Percentiles rank a stretch among this genome's conserved stretches.
Conservation (phyloP, 2,329 filamentous ascomycete species). For the Kalaharituber pfeilii region DNA sequence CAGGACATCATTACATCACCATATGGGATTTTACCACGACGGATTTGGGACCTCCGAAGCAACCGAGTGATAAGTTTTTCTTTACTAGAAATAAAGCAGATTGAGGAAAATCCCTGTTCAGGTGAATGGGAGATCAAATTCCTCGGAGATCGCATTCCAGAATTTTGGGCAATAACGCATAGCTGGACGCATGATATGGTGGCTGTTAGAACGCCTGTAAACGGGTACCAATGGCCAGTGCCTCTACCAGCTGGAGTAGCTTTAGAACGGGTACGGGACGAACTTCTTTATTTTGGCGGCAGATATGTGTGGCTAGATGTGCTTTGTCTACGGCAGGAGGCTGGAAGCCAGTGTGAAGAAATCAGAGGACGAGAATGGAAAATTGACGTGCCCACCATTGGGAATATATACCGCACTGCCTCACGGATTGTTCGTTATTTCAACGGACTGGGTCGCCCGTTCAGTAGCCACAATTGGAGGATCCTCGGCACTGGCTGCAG, state of each 20-base stretch:
- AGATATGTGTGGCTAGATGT: slow-evolving; percentile 3
- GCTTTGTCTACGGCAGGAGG: neutral
- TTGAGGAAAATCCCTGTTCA: neutral
- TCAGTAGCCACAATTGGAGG: neutral
- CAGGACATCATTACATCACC: neutral
- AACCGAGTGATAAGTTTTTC: neutral
- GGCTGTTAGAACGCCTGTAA: neutral
- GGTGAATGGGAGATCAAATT: neutral
- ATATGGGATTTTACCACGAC: neutral
- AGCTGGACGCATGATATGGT: neutral
- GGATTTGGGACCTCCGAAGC: neutral
- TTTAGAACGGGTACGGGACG: neutral
- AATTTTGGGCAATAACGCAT: slow-evolving; percentile 3
- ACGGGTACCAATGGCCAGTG: slow-evolving; percentile 1
- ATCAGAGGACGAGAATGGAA: slow-evolving; percentile 1
- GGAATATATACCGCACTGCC: slow-evolving; percentile 1
- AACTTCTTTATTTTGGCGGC: neutral
- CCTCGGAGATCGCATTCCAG: neutral
- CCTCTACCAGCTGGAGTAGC: neutral
- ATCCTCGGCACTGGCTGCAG: neutral
- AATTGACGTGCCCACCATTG: slow-evolving; percentile 3
- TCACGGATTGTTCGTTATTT: slow-evolving; percentile 3
- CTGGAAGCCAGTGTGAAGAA: neutral
- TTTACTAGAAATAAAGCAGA: neutral
- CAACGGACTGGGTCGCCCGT: slow-evolving; percentile 2